Conservation (phyloP, 495 filamentous ascomycete genomes). For the Pyrenula aspistea region DNA sequence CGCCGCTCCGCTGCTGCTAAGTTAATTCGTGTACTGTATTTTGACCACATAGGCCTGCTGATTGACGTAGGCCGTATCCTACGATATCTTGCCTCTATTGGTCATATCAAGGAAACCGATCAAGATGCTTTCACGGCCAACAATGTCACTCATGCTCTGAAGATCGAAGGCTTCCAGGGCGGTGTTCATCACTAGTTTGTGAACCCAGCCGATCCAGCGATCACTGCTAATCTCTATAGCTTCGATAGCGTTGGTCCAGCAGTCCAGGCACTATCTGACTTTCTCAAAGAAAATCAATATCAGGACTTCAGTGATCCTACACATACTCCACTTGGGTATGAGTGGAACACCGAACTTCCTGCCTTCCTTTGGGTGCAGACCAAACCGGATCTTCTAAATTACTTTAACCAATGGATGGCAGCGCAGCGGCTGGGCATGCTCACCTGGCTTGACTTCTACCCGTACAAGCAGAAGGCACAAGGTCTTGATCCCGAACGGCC, state of each 20-base stretch:
- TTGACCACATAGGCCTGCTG: background rate
- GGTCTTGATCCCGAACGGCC: slow-evolving; percentile 6
- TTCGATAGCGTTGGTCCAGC: slow-evolving; percentile 18
- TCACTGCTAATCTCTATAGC: slow-evolving; percentile 8
- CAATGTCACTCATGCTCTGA: slow-evolving; percentile 18
- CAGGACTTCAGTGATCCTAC: slow-evolving; percentile 20
- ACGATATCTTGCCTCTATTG: slow-evolving; percentile 28
- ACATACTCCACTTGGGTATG: slow-evolving; percentile 23
- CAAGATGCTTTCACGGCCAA: slow-evolving; percentile 21
- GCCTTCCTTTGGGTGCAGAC: slow-evolving; percentile 27
- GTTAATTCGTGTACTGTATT: slow-evolving; percentile 4
- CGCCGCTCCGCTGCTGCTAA: slow-evolving; percentile 19
- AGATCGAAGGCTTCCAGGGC: slow-evolving; percentile 14
- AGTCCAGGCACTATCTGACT: slow-evolving; percentile 21
- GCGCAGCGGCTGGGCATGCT: slow-evolving; percentile 10
- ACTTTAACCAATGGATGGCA: slow-evolving; percentile 27
- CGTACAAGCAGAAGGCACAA: slow-evolving; percentile 6
- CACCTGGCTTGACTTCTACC: slow-evolving; percentile 24
- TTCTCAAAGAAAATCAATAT: slow-evolving; percentile 27
- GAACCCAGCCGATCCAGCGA: background rate
- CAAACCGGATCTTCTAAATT: slow-evolving; percentile 22
- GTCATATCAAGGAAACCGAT: slow-evolving; percentile 22
- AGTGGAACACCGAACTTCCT: slow-evolving; percentile 24
- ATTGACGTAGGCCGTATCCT: slow-evolving; percentile 24
- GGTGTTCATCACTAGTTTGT: slow-evolving; percentile 20